Evolutionary conservation across 345 rosid species (phyloP).

Genomic region (Geranium brycei): DNA sequence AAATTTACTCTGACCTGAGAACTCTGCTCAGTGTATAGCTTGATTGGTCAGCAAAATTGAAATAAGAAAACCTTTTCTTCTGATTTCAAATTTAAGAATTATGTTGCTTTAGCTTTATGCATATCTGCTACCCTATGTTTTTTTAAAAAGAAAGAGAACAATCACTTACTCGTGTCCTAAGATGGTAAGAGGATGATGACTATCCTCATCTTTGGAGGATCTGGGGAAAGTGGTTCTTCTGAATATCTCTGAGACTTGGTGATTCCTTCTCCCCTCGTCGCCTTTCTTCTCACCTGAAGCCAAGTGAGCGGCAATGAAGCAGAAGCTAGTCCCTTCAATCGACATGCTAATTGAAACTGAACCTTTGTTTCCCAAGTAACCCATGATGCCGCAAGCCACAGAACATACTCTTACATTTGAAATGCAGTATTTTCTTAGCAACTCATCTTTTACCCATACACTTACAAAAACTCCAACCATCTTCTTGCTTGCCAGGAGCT

Average conservation of each 20-base stretch:
- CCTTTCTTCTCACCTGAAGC: constrained; percentile 70
- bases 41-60: not conserved
- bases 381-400: constrained; percentile 69
- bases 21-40: not conserved
- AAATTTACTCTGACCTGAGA: not conserved
- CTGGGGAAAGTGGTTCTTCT: constrained; percentile 36
- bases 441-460: constrained; percentile 52
- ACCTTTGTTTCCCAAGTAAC: constrained; percentile 61
- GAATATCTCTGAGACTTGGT: constrained; percentile 50
- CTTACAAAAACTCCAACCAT: constrained; percentile 66
- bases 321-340: constrained; percentile 51
- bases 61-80: too few species aligned
- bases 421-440: constrained; percentile 31
- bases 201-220: constrained; percentile 23
- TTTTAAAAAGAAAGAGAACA: not conserved
- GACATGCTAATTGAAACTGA: constrained; percentile 60
- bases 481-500: constrained; percentile 60
- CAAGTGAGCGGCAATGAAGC: constrained; percentile 55
- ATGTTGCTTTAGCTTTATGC: too few species aligned
- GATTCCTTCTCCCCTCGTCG: constrained; percentile 45
- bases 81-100: too few species aligned
- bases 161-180: constrained; percentile 57
- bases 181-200: constrained; percentile 43
- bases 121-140: too few species aligned
- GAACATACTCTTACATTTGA: constrained; percentile 46